A percentile compares a stretch with the other conserved stretches of the same genome.
phyloP scores from a whole-genome alignment of 2,329 filamentous ascomycete genomes.

The Apiospora sp. region DNA sequence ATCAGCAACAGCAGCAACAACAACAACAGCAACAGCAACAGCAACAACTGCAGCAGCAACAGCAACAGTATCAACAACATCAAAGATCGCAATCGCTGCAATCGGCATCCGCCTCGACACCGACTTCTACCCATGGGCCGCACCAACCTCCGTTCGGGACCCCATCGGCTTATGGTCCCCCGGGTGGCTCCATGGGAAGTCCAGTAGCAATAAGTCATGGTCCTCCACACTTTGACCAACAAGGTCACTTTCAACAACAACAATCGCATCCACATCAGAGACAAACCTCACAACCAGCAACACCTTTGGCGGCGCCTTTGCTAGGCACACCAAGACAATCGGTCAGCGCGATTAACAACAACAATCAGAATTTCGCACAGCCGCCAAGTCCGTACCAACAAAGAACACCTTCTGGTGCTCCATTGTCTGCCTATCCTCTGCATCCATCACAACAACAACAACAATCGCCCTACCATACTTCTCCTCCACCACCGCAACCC shows the following conservation, averaged over 20 bases:
- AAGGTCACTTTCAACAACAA: constrained; percentile 24
- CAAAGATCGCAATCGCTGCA: constrained; percentile 65
- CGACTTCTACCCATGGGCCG: constrained; percentile 67
- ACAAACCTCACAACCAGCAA: constrained; percentile 61
- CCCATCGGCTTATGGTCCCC: constrained; percentile 52
- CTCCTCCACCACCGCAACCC: constrained; percentile 45
- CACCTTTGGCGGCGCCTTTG: constrained; percentile 61
- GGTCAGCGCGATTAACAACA: constrained; percentile 38
- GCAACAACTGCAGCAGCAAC: constrained; percentile 48
- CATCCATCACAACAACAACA: constrained; percentile 35
- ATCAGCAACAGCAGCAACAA: constrained; percentile 40
- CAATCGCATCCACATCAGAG: constrained; percentile 47
- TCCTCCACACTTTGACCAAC: constrained; percentile 43
- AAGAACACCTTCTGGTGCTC: constrained; percentile 46
- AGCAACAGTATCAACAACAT: constrained; percentile 45
- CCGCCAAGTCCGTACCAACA: constrained; percentile 69
- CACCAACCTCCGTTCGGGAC: constrained; percentile 59
- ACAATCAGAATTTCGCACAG: constrained; percentile 49
- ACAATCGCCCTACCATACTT: constrained; percentile 33
- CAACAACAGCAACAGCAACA: constrained; percentile 53
- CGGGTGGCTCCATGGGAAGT: constrained; percentile 48
- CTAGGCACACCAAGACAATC: constrained; percentile 53
- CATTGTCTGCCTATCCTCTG: constrained; percentile 38
- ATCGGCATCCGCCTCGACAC: constrained; percentile 67
- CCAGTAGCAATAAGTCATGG: constrained; percentile 56